These are phyloP conservation scores for Pseudoturritis turrita DNA, from an alignment of 345 rosid genomes.

Conservation along the genomic window DNA sequence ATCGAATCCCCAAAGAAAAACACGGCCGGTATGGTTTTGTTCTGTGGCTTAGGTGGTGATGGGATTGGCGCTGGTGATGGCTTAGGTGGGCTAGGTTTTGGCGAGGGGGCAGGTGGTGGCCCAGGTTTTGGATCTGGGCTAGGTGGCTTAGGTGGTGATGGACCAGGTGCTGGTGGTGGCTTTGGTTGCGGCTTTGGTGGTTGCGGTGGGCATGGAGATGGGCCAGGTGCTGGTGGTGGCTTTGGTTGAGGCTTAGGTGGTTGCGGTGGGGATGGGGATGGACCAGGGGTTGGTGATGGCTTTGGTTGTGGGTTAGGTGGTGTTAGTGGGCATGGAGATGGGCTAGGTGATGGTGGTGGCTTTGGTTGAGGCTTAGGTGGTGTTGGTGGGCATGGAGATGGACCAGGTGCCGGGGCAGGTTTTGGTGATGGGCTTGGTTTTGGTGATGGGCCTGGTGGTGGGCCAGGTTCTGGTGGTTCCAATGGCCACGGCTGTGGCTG, in stretches of 20 bases:
- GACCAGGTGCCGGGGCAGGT: background rate
- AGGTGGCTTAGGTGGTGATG: constrained; percentile 20
- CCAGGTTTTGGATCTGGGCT: constrained; percentile 9
- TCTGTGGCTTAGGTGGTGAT: constrained; percentile 19
- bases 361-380: constrained; percentile 22
- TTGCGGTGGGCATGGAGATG: constrained; percentile 4
- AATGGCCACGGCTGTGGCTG: constrained; percentile 15
- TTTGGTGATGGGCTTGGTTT: background rate
- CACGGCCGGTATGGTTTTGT: constrained; percentile 34
- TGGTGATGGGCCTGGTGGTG: constrained; percentile 18
- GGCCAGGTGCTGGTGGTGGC: constrained; percentile 2
- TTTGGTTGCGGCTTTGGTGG: constrained; percentile 20
- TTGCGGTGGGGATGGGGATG: background rate
- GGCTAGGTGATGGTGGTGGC: background rate
- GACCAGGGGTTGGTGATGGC: constrained; percentile 16
- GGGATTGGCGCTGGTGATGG: background rate
- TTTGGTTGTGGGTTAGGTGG: constrained; percentile 10
- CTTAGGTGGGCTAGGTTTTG: constrained; percentile 20
- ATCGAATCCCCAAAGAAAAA: constrained; percentile 52
- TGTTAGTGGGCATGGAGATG: constrained; percentile 6
- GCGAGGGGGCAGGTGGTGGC: constrained; percentile 8
- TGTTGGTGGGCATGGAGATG: constrained; percentile 12
- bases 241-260: constrained; percentile 19
- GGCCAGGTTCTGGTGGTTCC: constrained; percentile 16
- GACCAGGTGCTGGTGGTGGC: constrained; percentile 2